Percentiles rank a stretch among this genome's conserved stretches.
phyloP scores from a whole-genome alignment of 495 filamentous ascomycete genomes.

The Penicillium simplicissimum region DNA sequence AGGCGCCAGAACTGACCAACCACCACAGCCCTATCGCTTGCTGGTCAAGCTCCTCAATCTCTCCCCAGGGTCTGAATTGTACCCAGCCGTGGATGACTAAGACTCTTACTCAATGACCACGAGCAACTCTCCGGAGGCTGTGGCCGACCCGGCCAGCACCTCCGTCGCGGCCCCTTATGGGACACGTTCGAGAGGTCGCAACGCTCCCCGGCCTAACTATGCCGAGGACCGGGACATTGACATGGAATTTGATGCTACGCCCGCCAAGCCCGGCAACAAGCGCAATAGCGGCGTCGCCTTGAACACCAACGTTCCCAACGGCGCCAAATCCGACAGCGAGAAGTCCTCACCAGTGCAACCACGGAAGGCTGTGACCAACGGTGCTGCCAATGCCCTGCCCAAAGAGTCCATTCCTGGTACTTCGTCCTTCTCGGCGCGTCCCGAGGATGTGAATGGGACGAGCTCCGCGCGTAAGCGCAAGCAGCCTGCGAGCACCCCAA shows the following conservation, averaged over 20 bases:
- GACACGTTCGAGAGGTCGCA: constrained; percentile 90
- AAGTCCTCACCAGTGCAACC: constrained; percentile 41
- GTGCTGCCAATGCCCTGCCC: constrained; percentile 28
- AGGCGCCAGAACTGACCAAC: constrained; percentile 12
- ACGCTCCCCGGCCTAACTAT: constrained; percentile 86
- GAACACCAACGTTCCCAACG: constrained; percentile 30
- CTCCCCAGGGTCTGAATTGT: constrained; percentile 2
- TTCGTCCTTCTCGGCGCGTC: constrained; percentile 58
- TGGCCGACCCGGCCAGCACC: constrained; percentile 42
- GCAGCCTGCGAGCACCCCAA: constrained; percentile 58
- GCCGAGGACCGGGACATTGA: constrained; percentile 95
- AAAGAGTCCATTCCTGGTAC: constrained; percentile 65
- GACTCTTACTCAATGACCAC: constrained; percentile 53
- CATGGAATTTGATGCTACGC: constrained; percentile 66
- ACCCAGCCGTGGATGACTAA: constrained; percentile 36
- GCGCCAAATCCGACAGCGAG: constrained; percentile 43
- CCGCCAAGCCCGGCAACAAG: constrained; percentile 47
- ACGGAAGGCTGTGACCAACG: constrained; percentile 46
- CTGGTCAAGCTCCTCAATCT: constrained; percentile 1
- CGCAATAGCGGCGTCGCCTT: constrained; percentile 37
- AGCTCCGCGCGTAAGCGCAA: constrained; percentile 74
- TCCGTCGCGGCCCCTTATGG: constrained; percentile 76
- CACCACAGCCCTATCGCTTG: constrained; percentile 16
- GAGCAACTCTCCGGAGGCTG: constrained; percentile 48
- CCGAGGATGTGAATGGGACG: constrained; percentile 40